A percentile compares a stretch with the other conserved stretches of the same genome.
Conservation (phyloP, 2,329 filamentous ascomycete species). For the Raffaelea arxii region DNA sequence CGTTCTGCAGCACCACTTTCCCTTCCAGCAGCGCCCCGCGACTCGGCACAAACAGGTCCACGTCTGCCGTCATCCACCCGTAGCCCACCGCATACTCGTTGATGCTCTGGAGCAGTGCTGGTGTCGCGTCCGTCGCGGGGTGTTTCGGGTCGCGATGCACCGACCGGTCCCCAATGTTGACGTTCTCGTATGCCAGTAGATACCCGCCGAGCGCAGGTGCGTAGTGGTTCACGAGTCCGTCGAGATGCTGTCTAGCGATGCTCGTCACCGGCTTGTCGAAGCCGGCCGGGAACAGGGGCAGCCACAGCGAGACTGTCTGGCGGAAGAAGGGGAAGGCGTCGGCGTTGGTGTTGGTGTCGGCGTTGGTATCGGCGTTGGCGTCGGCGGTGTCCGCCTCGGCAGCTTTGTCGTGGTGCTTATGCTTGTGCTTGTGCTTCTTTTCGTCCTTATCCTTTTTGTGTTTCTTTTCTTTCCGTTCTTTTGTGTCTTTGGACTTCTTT, state of each 20-base stretch:
- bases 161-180: constrained; percentile 52
- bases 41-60: constrained; percentile 71
- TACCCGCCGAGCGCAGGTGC: constrained; percentile 63
- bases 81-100: constrained; percentile 83
- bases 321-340: constrained; percentile 62
- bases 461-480: constrained; percentile 1
- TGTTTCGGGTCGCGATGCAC: constrained; percentile 32
- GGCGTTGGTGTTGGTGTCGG: constrained; percentile 22
- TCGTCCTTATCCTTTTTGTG: constrained; percentile 2
- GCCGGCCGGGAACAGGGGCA: constrained; percentile 62
- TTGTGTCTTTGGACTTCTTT: constrained; percentile 9
- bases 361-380: constrained; percentile 16
- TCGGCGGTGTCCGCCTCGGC: constrained; percentile 19
- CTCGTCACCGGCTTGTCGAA: constrained; percentile 62
- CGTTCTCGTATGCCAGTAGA: constrained; percentile 63
- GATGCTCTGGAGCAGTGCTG: constrained; percentile 38
- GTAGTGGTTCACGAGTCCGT: constrained; percentile 67
- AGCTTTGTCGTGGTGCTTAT: not conserved
- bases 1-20: constrained; percentile 74
- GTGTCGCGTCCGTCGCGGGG: constrained; percentile 37
- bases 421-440: not conserved
- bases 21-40: constrained; percentile 69
- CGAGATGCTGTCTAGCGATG: constrained; percentile 63
- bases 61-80: constrained; percentile 80
- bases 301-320: constrained; percentile 72